Evolutionary conservation across 1,284 basidiomycete species (phyloP), one percentile per base, ranked within the genome.

Genomic region (Heterobasidion parviporum): DNA sequence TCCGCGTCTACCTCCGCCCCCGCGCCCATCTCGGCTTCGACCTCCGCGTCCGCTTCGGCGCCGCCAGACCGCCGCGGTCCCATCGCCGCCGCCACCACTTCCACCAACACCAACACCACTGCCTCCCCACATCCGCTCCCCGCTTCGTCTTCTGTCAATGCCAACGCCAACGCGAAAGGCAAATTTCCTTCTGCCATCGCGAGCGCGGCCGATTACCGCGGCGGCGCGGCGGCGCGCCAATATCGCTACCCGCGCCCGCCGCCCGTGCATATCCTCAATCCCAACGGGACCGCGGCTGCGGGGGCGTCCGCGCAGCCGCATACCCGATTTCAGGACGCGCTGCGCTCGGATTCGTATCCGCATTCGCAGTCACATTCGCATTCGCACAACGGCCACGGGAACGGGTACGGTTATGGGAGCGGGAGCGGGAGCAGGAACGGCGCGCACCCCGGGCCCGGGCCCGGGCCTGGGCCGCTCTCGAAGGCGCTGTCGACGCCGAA

Each of bases 401-500:
- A 12, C 41, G 14, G 41, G 16, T 16, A 12, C 41, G 16, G 16
- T 14, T 12, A 14, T 44, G 14, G 16, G 50, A 59, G 61, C 41
- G 26, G 26, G 26, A 26, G 3, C 26, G 26, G 26, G 26, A 26
- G 26, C 26, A 5, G 26, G 26, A 26, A 59, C 61, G 57, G 61
- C 62, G n/a, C 65, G 55, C 26, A 59, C 54, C 44, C 47, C 54
- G 48, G 55, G 54, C 15, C 50, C 34, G 52, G 51, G n/a, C 56
- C 62, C 6, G 53, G 61, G 20, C 59, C 65, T 2, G 60, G 52
- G 45, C 64, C 63, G 53, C 34, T 69, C 20, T 67, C 83, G 53
- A 81, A 80, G 64, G 72, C 71, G 6, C 67, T 77, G 12, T 87
- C 84, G 1, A 80, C 82, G 7, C 85, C 85, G 18, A 80, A 89